Evolutionary conservation across 768 basidiomycete genomes (phyloP).

Genomic region (Lactarius psammicola): DNA sequence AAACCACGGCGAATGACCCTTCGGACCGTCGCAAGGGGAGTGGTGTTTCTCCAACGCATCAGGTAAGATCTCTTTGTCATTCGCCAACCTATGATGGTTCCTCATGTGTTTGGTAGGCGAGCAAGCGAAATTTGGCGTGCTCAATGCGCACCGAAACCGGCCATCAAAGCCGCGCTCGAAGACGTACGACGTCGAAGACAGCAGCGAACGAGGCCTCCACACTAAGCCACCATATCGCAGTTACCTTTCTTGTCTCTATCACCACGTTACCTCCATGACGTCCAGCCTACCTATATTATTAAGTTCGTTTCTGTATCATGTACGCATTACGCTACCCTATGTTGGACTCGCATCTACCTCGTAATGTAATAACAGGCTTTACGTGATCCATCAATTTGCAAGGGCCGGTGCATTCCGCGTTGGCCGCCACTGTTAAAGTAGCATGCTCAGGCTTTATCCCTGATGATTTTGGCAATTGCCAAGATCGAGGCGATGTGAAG

Average conservation of each 20-base stretch:
- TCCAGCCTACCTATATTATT: conserved; percentile 6
- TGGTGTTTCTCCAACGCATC: conserved; percentile 63
- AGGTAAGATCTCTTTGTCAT: conserved; percentile 45
- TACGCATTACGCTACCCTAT: neutral
- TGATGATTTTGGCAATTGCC: too few relatives aligned
- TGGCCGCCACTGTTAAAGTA: too few relatives aligned
- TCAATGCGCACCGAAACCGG: conserved; percentile 58
- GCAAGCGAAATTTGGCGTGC: conserved; percentile 64
- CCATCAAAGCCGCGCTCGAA: conserved; percentile 62
- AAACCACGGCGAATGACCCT: conserved; percentile 48
- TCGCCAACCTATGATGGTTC: conserved; percentile 4
- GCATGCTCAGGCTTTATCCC: too few relatives aligned
- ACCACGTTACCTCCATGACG: neutral
- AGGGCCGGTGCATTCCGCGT: too few relatives aligned
- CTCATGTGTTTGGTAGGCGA: conserved; percentile 42
- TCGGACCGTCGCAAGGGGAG: conserved; percentile 52
- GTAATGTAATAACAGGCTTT: conserved; percentile 13
- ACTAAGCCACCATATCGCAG: neutral
- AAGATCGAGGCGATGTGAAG: too few relatives aligned
- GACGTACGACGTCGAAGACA: conserved; percentile 52
- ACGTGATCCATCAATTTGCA: conserved; percentile 3
- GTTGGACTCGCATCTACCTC: neutral
- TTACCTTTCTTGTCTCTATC: neutral
- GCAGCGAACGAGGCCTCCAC: conserved; percentile 3
- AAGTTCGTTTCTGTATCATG: conserved; percentile 1